A percentile compares a stretch with the other conserved stretches of the same genome.
These are phyloP conservation scores for Miamiensis avidus DNA, from an alignment of 169 alveolate species.

Conservation along the genomic window DNA sequence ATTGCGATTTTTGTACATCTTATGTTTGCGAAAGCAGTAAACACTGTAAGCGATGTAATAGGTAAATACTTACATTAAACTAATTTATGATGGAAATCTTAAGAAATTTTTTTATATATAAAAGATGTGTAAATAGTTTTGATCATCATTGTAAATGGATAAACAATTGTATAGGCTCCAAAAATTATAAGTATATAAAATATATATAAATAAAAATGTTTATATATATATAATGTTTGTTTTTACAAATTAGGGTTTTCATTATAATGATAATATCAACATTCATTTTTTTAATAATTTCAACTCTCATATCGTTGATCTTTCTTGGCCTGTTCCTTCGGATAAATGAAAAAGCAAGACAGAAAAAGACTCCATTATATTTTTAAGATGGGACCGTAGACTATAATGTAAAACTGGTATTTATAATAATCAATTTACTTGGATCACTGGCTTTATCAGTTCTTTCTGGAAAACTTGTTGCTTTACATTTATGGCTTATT, in stretches of 20 bases:
- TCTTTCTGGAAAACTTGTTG: background rate
- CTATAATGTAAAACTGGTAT: background rate
- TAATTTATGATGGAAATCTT: conserved; percentile 4
- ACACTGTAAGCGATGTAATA: conserved; percentile 15
- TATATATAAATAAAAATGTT: background rate
- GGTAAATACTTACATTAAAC: background rate
- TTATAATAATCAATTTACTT: background rate
- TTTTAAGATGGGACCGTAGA: too few relatives aligned
- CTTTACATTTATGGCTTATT: conserved; percentile 1
- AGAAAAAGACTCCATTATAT: background rate
- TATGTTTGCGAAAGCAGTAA: conserved; percentile 6
- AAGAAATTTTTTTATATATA: background rate
- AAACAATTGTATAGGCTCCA: conserved; percentile 9
- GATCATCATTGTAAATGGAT: conserved; percentile 35
- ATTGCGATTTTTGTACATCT: conserved; percentile 4
- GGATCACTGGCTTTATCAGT: background rate
- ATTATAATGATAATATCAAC: conserved; percentile 11
- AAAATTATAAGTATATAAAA: background rate
- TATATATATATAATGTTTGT: background rate
- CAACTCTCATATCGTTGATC: background rate
- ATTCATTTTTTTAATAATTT: background rate
- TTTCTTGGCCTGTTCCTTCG: background rate
- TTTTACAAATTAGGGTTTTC: background rate
- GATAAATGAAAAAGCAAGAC: background rate
- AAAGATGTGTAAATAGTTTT: conserved; percentile 20